Percentiles rank a stretch among this genome's conserved stretches.
Evolutionary conservation across 179 eudicot genomes (phyloP).

Genomic region (Spinacia oleracea): DNA sequence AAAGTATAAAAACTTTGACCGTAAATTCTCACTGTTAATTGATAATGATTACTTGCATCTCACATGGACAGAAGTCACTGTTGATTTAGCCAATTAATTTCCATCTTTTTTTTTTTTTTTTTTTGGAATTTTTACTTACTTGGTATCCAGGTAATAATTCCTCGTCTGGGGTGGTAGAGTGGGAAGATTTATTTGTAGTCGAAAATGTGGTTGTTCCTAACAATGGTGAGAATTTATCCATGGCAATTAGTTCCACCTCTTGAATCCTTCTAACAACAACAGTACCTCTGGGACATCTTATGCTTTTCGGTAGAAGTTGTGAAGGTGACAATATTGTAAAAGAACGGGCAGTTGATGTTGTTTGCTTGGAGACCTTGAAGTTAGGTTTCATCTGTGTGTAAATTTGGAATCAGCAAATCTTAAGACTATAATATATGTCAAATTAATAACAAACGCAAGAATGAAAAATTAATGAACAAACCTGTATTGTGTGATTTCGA

Average conservation of each 20-base stretch:
- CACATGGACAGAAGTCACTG: background rate
- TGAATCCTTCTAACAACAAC: constrained; percentile 30
- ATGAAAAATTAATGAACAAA: background rate
- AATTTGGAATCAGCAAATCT: background rate
- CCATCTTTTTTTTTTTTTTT: no score
- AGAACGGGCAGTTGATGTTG: background rate
- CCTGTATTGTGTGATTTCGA: constrained; percentile 25
- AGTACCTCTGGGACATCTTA: constrained; percentile 33
- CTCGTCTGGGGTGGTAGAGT: background rate
- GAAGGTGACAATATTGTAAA: background rate
- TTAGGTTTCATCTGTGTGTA: background rate
- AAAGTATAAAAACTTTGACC: no score
- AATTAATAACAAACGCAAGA: no score
- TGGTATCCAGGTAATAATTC: background rate
- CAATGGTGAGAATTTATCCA: constrained; percentile 3
- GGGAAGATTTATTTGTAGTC: background rate
- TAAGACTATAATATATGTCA: background rate
- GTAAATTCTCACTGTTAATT: no score
- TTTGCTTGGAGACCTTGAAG: background rate
- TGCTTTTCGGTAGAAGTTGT: background rate
- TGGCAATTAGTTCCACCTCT: constrained; percentile 23
- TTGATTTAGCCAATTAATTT: no score
- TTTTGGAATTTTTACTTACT: constrained; percentile 1
- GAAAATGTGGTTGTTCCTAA: background rate
- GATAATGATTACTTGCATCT: no score